A percentile compares a stretch with the other conserved stretches of the same genome.
Evolutionary conservation across 805 yeast species (phyloP).

Genomic region (Ogataea pilisensis): DNA sequence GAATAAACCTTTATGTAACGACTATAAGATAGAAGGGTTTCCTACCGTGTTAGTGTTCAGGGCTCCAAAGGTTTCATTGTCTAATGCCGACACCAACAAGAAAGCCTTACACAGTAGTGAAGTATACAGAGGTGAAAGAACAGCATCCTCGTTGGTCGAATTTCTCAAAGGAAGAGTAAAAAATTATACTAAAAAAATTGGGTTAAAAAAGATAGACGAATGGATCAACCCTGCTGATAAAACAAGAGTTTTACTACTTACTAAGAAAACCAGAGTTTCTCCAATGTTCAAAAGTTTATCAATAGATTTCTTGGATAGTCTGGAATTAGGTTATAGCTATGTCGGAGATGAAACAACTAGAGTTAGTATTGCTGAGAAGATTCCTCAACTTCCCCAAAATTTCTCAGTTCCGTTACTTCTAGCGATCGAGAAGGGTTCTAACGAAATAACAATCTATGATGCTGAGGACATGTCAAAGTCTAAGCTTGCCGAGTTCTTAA

Average conservation of each 20-base stretch:
- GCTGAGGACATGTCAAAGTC: constrained; percentile 31
- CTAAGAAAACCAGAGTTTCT: constrained; percentile 45
- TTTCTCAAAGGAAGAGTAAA: constrained; percentile 56
- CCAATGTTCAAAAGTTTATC: constrained; percentile 64
- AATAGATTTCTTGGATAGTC: constrained; percentile 54
- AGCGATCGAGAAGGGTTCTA: constrained; percentile 19
- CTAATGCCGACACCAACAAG: constrained; percentile 13
- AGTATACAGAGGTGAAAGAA: constrained; percentile 58
- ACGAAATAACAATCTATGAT: constrained; percentile 17
- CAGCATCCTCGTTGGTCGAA: constrained; percentile 48
- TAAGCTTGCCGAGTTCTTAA: constrained; percentile 30
- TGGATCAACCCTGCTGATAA: constrained; percentile 21
- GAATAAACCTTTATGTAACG: constrained; percentile 67
- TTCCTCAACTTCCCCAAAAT: constrained; percentile 16
- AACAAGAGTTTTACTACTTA: constrained; percentile 47
- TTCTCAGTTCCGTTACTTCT: constrained; percentile 23
- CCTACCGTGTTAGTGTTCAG: constrained; percentile 82
- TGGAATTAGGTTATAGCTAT: constrained; percentile 45
- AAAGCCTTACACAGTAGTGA: constrained; percentile 45
- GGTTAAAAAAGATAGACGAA: constrained; percentile 29
- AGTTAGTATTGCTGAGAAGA: constrained; percentile 11
- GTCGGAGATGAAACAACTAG: constrained; percentile 27
- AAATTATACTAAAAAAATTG: constrained; percentile 57
- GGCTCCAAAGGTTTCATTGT: constrained; percentile 58
- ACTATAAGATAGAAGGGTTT: constrained; percentile 65